Percentiles rank a stretch among this genome's conserved stretches.
Evolutionary conservation across 2,329 filamentous ascomycete genomes (phyloP).

Genomic region (Aureobasidium sp.): DNA sequence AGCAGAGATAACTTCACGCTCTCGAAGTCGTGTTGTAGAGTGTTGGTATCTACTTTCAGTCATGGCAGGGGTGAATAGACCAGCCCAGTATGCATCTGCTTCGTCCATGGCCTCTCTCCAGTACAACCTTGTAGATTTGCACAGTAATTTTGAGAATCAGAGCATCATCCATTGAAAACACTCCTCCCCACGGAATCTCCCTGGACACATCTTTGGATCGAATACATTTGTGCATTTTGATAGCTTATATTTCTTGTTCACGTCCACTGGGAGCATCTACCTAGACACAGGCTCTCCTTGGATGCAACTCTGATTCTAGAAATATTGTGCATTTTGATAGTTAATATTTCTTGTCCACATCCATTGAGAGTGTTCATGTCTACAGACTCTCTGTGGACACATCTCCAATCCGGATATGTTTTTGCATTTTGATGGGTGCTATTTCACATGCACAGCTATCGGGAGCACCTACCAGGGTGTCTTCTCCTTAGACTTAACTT

Average conservation of each 20-base stretch:
- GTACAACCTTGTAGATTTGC: background rate
- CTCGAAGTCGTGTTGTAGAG: background rate
- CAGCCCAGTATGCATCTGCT: background rate
- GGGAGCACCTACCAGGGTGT: background rate
- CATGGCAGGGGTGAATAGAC: background rate
- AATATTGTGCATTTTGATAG: background rate
- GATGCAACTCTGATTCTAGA: background rate
- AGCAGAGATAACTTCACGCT: background rate
- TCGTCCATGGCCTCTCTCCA: background rate
- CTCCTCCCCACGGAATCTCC: background rate
- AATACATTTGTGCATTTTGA: background rate
- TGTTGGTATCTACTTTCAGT: background rate
- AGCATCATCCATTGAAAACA: background rate
- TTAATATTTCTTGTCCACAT: background rate
- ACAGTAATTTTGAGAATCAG: background rate
- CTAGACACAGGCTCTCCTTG: background rate
- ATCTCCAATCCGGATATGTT: background rate
- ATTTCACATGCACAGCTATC: background rate
- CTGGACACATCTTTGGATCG: background rate
- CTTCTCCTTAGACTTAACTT: background rate
- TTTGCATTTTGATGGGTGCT: background rate
- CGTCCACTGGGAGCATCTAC: background rate
- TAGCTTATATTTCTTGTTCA: background rate
- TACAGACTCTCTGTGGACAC: background rate
- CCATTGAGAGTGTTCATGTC: background rate